Base-by-base conservation (phyloP, 805 yeast species). In the Clavispora phyllophila region DNA sequence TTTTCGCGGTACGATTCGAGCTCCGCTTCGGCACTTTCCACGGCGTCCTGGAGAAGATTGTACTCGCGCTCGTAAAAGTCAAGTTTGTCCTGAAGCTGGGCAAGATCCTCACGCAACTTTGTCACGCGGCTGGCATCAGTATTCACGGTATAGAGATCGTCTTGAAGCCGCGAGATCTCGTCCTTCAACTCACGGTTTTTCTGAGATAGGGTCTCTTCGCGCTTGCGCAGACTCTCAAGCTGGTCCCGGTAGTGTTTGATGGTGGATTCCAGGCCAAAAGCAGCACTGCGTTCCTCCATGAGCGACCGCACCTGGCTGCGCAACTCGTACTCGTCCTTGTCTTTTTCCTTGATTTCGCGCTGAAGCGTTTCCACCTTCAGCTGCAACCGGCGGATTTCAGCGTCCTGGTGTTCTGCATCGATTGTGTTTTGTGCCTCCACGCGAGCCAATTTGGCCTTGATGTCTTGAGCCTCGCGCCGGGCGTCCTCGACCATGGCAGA, bases 21-120 rank as follows among this genome's bases (percentile, higher is more conserved):
- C 33, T 65, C 65, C 2, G 56, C 40, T 17, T 58, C 60, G 1
- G 61, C 47, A 22, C 44, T 43, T 17, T 58, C 55, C 32, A 57
- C 46, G 1, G 61, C 59, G 5, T 54, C 55, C 33, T 61, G 61
- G 8, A 55, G 43, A 2, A 42, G 44, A 6, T 52, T 60, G 36
- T 61, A 61, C 40, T 63, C 66, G 23, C 46, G 47, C 33, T 63
- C 68, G 42, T 59, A 63, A 44, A 47, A 60, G 8, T 49, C 45
- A 9, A 65, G 50, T 28, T 57, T 57, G 12, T 60, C 60, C 14
- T 55, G 45, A 18, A 63, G 43, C n/a, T 63, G 60, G 9, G 41
- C 40, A n/a, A 41, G 37, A 14, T 53, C 50, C n/a, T 48, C 45
- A 37, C 54, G 52, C 14, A 61, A 35, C 18, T 41, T 40, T 4